A percentile compares a stretch with the other conserved stretches of the same genome.
phyloP scores from a whole-genome alignment of 2,329 filamentous ascomycete genomes.

The Cryphonectria naterciae region DNA sequence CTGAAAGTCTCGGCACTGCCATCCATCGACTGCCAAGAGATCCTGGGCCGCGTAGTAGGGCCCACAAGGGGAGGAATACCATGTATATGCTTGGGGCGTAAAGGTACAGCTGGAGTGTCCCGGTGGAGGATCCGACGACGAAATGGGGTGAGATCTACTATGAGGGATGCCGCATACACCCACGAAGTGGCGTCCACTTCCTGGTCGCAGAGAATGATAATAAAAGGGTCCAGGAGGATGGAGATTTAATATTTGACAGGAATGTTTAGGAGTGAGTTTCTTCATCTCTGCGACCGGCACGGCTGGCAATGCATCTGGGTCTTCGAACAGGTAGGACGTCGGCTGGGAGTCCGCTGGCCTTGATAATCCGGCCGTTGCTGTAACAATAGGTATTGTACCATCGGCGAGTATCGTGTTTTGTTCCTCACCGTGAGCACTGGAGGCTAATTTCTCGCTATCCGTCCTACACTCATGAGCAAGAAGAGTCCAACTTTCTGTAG shows the following conservation, averaged over 20 bases:
- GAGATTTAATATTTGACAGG: constrained; percentile 20
- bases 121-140: constrained; percentile 19
- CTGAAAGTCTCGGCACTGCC: constrained; percentile 23
- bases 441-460: constrained; percentile 2
- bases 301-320: constrained; percentile 14
- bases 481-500: not conserved
- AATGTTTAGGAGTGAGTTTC: constrained; percentile 20
- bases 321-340: constrained; percentile 22
- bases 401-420: not conserved
- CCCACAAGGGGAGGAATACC: constrained; percentile 21
- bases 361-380: not conserved
- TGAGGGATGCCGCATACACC: constrained; percentile 20
- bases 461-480: constrained; percentile 7
- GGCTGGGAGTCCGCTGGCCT: not conserved
- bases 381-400: not conserved
- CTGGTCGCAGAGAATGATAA: constrained; percentile 26
- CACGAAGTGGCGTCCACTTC: constrained; percentile 28
- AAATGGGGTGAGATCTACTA: constrained; percentile 19
- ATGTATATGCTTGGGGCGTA: constrained; percentile 23
- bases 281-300: constrained; percentile 20
- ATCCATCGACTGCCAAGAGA: constrained; percentile 25
- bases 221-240: constrained; percentile 22
- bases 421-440: not conserved
- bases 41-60: constrained; percentile 26
- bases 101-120: constrained; percentile 20